phyloP scores from a whole-genome alignment of 176 grass and related monocot genomes.

The Avena atlantica region DNA sequence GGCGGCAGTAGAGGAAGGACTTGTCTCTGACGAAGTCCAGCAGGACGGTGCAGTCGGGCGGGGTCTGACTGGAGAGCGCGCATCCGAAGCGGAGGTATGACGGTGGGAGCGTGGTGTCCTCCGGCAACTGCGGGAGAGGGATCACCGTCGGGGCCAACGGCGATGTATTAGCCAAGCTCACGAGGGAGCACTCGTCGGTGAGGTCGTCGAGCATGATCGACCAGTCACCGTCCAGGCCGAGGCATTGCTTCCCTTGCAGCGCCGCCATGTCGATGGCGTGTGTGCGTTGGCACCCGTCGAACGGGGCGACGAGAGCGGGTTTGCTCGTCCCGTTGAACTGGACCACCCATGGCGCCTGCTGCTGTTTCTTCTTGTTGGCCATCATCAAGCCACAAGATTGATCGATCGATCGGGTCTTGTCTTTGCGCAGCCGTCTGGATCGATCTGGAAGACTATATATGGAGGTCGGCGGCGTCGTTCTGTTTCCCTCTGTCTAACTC shows the following conservation, averaged over 20 bases:
- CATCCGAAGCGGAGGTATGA: not conserved
- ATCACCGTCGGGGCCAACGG: not conserved
- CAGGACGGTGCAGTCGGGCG: not conserved
- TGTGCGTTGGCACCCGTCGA: not conserved
- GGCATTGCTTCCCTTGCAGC: conserved; percentile 1
- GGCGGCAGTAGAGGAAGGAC: conserved; percentile 7
- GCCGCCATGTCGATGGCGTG: not conserved
- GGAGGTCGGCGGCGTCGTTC: too few relatives aligned
- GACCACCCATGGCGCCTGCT: not conserved
- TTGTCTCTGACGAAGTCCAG: not conserved
- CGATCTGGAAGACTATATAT: too few relatives aligned
- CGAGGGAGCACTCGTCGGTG: not conserved
- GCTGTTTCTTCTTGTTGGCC: not conserved
- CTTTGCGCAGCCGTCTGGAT: too few relatives aligned
- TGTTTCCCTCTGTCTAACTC: too few relatives aligned
- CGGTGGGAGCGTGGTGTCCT: not conserved
- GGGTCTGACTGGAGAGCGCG: not conserved
- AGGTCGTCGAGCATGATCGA: not conserved
- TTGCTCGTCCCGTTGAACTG: not conserved
- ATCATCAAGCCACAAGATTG: too few relatives aligned
- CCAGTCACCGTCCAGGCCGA: not conserved
- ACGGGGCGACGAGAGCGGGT: not conserved
- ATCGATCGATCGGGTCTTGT: too few relatives aligned
- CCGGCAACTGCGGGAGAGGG: not conserved
- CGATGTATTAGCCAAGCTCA: not conserved